Evolutionary conservation across 371 early-diverging fungal species (phyloP).

Genomic region (Haplosporangium sp.): DNA sequence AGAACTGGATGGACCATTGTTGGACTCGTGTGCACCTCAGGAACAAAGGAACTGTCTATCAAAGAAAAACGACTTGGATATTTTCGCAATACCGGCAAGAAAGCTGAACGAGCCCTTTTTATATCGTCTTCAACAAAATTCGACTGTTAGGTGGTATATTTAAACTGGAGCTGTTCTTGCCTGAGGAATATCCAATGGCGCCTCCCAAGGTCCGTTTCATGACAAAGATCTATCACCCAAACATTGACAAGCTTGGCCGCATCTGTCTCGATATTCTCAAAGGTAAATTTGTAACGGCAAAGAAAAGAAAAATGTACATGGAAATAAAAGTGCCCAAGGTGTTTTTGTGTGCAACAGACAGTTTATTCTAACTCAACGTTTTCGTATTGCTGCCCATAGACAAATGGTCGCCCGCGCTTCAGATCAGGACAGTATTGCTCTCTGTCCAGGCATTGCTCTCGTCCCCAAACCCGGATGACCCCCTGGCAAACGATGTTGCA

Average conservation of each 20-base stretch:
- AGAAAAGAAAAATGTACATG: neutral
- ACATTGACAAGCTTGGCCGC: constrained; percentile 98
- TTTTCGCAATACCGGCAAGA: no score
- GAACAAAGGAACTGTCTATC: no score
- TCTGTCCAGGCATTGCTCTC: constrained; percentile 98
- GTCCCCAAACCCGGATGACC: constrained; percentile 98
- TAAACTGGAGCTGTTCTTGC: constrained; percentile 95
- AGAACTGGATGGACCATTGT: no score
- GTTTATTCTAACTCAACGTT: neutral
- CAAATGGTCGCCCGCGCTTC: constrained; percentile 99
- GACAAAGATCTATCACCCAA: constrained; percentile 99
- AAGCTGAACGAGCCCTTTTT: no score
- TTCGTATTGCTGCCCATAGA: constrained; percentile 64
- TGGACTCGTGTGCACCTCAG: no score
- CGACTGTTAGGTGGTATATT: constrained; percentile 88
- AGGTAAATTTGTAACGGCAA: constrained; percentile 62
- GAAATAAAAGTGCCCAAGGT: neutral
- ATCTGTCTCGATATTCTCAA: constrained; percentile 99
- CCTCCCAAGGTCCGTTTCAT: constrained; percentile 99
- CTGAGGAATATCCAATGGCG: constrained; percentile 98
- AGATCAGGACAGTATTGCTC: constrained; percentile 97
- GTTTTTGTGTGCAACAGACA: neutral
- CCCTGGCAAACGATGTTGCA: constrained; percentile 98
- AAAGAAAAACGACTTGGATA: no score
- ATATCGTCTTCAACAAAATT: neutral